Base-by-base conservation (phyloP, 345 rosid genomes). In the Pistacia atlantica region DNA sequence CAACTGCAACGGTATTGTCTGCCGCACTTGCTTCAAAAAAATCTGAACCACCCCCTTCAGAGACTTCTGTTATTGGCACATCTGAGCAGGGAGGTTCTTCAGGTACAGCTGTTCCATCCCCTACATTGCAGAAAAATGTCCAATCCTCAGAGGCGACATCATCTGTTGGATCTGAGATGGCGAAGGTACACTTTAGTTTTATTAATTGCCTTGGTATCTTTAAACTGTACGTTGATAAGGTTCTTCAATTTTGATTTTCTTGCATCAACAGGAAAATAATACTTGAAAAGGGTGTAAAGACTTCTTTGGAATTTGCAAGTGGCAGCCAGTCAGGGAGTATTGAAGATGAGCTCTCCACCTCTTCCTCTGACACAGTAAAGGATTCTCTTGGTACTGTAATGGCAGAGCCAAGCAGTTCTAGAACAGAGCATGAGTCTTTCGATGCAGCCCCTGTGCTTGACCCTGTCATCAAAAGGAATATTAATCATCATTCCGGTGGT, bases 21-120 rank as follows among this genome's bases (percentile, higher is more conserved):
- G 94, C 96, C 63, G 94, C 96, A 46, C 90, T 95, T 61, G 90
- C 90, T 73, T 84, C 90, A 31, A 87, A 83, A 77, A 85, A 87
- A 83, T 73, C 88, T 57, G 91, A 85, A 75, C 73, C 82, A 57
- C 79, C 91, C 65, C 52, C 78, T 69, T 79, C 92, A 77, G 83
- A 73, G 66, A 75, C 83, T 67, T 77, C 92, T 60, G 77, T 9
- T 76, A 66, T 59, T 72, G 79, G 78, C 72, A 67, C 79, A 18
- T 76, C 81, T 63, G 86, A 80, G 58, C 82, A 75, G 71, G 88
- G 77, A 28, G 76, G 84, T 81, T 82, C 93, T 81, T 89, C 90
- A 35, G 86, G 78, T 80, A 49, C 86, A 57, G 59, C 56, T 77
- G 79, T 74, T 79, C 80, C 81, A 31, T 68, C 89, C 57, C 73